phyloP scores from a whole-genome alignment of 352 stramenopile species.

The Blastocystis hominis region DNA sequence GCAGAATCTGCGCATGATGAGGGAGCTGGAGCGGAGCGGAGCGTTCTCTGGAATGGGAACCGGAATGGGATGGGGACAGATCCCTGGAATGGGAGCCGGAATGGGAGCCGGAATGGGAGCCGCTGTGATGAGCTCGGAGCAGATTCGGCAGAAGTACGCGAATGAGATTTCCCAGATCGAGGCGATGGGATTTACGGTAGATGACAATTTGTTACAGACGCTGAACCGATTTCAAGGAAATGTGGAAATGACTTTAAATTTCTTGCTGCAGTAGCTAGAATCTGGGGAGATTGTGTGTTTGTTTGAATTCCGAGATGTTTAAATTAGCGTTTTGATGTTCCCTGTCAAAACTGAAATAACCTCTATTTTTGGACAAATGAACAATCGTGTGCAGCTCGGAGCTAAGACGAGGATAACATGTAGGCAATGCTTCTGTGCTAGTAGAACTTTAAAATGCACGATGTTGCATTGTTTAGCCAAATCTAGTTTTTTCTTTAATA shows the following conservation, averaged over 20 bases:
- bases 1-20: constrained; percentile 3
- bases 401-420: not conserved
- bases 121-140: not conserved
- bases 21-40: not conserved
- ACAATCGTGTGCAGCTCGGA: not conserved
- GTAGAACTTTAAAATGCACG: not conserved
- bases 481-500: constrained; percentile 16
- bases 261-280: constrained; percentile 1
- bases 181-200: constrained; percentile 36
- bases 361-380: not conserved
- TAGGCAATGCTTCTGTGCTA: not conserved
- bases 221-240: constrained; percentile 28
- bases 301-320: not conserved
- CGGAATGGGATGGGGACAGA: not conserved
- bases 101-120: not conserved
- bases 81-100: not conserved
- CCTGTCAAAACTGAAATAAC: not conserved
- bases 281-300: not conserved
- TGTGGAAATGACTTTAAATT: constrained; percentile 41
- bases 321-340: not conserved
- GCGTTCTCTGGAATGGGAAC: not conserved
- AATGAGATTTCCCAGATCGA: constrained; percentile 15
- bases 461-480: not conserved
- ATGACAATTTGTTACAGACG: constrained; percentile 16
- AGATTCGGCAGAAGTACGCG: constrained; percentile 14